Conservation (phyloP, 108 stramenopile species). For the Nitzschia palea region DNA sequence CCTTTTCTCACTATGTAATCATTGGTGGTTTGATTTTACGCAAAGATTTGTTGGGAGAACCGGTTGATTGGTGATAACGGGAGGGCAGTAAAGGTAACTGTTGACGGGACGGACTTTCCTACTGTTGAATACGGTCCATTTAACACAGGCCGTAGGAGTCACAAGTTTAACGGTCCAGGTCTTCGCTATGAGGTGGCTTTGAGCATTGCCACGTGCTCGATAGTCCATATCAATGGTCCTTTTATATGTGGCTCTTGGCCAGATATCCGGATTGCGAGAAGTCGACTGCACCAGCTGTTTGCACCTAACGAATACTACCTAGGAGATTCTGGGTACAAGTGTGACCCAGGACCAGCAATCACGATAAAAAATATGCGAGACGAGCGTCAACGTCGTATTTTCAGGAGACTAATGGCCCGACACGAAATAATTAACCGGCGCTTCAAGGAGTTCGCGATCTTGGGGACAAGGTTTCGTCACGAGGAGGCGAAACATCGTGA, state of each 20-base stretch:
- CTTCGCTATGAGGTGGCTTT: slow-evolving; percentile 29
- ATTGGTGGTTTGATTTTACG: not conserved
- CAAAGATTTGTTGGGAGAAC: slow-evolving; percentile 2
- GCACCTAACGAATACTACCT: slow-evolving; percentile 1
- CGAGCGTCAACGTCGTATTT: not conserved
- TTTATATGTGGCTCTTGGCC: slow-evolving; percentile 15
- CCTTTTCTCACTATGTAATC: not conserved
- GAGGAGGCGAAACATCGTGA: not conserved
- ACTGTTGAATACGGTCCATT: slow-evolving; percentile 1
- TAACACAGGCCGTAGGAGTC: not conserved
- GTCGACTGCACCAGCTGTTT: not conserved
- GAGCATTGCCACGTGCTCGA: slow-evolving; percentile 22
- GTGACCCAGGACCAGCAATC: not conserved
- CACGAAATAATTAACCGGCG: slow-evolving; percentile 31
- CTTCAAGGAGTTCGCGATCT: slow-evolving; percentile 25
- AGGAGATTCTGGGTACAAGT: slow-evolving; percentile 25
- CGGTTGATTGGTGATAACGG: not conserved
- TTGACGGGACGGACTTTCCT: slow-evolving; percentile 21
- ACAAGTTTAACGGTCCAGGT: slow-evolving; percentile 28
- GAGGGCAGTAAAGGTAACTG: not conserved
- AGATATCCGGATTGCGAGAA: slow-evolving; percentile 9
- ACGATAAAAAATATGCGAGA: not conserved
- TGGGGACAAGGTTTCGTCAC: slow-evolving; percentile 8
- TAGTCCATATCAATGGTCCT: slow-evolving; percentile 34
- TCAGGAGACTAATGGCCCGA: not conserved